Base-by-base conservation (phyloP, 2,329 filamentous ascomycete genomes). In the Remersonia thermophila region DNA sequence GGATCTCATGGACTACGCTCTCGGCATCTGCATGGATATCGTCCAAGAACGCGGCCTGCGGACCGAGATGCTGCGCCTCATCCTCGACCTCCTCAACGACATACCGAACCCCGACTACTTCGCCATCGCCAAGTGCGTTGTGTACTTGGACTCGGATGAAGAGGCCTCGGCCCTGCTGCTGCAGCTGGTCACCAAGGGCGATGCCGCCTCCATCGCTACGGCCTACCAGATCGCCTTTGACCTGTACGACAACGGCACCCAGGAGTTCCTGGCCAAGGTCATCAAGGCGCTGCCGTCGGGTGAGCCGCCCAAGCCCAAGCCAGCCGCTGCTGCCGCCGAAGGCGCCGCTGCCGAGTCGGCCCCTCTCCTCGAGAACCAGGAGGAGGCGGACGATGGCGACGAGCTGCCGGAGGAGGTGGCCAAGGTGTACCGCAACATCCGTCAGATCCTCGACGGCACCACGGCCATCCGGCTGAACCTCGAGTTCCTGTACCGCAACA, bases 141-240 rank as follows among this genome's bases (percentile, higher is more conserved):
- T 98, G 27, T 95, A 96, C 52, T 72, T 98, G 13, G 82, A 94
- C 55, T 83, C 93, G 48, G 81, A 95, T 52, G 80, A 83, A 33
- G 81, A 95, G 66, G 91, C 91, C 0, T 87, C 86, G 8, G 75
- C 74, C 44, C 87, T 98, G 61, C 73, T 98, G 29, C 73, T 73
- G 35, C 79, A 84, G 48, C 71, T 98, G 15, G 79, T 96, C 8
- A 71, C 81, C 42, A 82, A 82, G 46, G 83, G 77, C 5, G 83
- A 93, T 47, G 69, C 77, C 34, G 77, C 77, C 41, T 86, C 85
- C 1, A 73, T 84, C 12, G 83, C 87, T 14, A 80, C 84, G 33
- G 91, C 91, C 13, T 98, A 96, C 58, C 91, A 98, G 57, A 93
- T 98, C 39, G 91, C 89, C 2, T 98, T 98, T 52, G 91, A 98